Base-by-base conservation (phyloP, 495 filamentous ascomycete species). In the Penicillium lagena region DNA sequence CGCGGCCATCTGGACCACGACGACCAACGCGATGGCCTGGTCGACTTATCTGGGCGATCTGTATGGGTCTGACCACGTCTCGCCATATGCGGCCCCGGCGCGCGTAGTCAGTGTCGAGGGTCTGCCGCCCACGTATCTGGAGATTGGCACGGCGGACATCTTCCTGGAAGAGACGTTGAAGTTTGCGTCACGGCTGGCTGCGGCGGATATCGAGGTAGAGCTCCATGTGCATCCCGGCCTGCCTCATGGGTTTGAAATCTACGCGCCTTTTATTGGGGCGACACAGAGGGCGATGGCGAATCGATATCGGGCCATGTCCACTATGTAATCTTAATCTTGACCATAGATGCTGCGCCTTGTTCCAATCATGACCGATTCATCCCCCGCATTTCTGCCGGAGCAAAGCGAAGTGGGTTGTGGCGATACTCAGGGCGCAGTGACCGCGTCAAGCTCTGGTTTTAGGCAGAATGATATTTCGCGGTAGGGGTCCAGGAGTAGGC, bases 1-100 rank as follows among this genome's bases (percentile, higher is more conserved):
- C 5, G 34, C 55, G 2, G 40, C 43, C 9, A 43, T 51, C n/a
- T 77, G 68, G 70, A 59, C 49, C 2, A 46, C 42, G 8, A 43
- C 50, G 11, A 45, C 50, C 13, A 76, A 58, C 12, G 48, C 53
- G 14, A 51, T 49, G 2, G 49, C 37, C 12, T 64, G 51, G 53
- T 46, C 46, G 12, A 50, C 56, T n/a, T 51, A 55, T 12, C 49
- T 59, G 39, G 54, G 52, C 9, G 37, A 46, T 9, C 49, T 55
- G 9, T 52, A 48, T 36, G 54, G 47, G 28, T 54, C 44, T 12
- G 52, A 58, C 29, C 38, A 43, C 12, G 49, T 56, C 15, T 48
- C 51, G 14, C 44, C 15, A 9, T 66, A 62, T 42, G 53, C 55
- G 7, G 51, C 54, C 10, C 58, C 58, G 5, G 52, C 59, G 4